phyloP scores from a whole-genome alignment of 306 rosid species.

The Sindora glabra region DNA sequence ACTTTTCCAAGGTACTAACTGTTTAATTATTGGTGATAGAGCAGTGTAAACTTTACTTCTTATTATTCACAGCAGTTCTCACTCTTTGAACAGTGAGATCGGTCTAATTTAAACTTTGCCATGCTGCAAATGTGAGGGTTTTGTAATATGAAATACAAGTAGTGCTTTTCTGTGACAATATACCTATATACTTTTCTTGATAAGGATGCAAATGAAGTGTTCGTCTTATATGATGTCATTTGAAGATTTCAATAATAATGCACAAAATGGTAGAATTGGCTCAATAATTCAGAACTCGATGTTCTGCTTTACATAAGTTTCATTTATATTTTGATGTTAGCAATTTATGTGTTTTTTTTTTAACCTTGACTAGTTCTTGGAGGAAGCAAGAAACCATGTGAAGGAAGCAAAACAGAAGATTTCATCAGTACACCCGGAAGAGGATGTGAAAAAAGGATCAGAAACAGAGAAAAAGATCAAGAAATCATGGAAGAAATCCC shows the following conservation, averaged over 20 bases:
- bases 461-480: conserved; percentile 35
- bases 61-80: too few relatives aligned
- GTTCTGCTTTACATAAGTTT: too few relatives aligned
- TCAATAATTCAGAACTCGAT: not conserved
- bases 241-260: not conserved
- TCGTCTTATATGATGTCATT: not conserved
- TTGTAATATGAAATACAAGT: too few relatives aligned
- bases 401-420: conserved; percentile 27
- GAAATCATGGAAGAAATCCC: conserved; percentile 62
- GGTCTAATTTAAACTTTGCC: too few relatives aligned
- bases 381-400: conserved; percentile 60
- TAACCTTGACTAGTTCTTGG: conserved; percentile 61
- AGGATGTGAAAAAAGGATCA: conserved; percentile 19
- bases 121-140: too few relatives aligned
- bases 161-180: too few relatives aligned
- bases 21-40: not conserved
- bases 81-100: too few relatives aligned
- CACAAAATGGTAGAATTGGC: not conserved
- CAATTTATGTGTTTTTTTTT: not conserved
- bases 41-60: too few relatives aligned
- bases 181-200: not conserved
- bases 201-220: not conserved
- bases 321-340: not conserved
- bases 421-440: conserved; percentile 36
- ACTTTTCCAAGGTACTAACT: conserved; percentile 46